Evolutionary conservation across 2,329 filamentous ascomycete species (phyloP), one percentile per base, ranked within the genome.

Genomic region (Diplocarpon mali): DNA sequence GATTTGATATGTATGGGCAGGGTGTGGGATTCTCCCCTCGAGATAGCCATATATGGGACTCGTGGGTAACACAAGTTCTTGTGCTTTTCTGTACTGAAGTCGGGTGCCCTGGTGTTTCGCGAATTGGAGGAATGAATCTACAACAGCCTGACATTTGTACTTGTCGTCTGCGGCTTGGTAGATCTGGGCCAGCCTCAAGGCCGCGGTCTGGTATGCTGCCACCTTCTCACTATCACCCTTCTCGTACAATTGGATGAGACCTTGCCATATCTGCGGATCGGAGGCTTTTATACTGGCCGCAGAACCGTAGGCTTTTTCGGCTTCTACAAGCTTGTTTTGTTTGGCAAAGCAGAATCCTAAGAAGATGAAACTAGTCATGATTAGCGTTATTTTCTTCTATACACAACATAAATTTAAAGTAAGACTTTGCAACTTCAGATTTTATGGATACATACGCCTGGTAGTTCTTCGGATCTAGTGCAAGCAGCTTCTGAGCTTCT

Each of bases 251-350:
- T 81, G 85, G 62, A 92, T 75, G 37, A 98, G 69, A 1, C 92
- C 92, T 61, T 95, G 85, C 87, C 86, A 96, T 53, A 85, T 85
- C 57, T 90, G 84, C n/a, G 78, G 69, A 54, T 95, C 88, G 14
- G 76, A 70, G 1, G 80, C 76, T 52, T 86, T 89, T 49, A 86
- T 68, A 15, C 71, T 69, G 5, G 83, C 76, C 1, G 90, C 92
- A 28, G 75, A 70, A 34, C 73, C 70, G 63, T 96, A 96, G 1
- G 80, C 77, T 29, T 72, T 75, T 55, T 92, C 88, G 0, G 92
- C 80, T 34, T 86, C 82, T 6, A 83, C 78, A 7, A 73, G 66
- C 49, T 79, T 75, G 48, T 78, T 76, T 50, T 83, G 75, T 62
- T 88, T 92, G 63, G 94, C 87, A 37, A 83, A 70, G 2, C 85